Conservation (phyloP, 2,329 filamentous ascomycete species). For the Fusarium subtropicale region DNA sequence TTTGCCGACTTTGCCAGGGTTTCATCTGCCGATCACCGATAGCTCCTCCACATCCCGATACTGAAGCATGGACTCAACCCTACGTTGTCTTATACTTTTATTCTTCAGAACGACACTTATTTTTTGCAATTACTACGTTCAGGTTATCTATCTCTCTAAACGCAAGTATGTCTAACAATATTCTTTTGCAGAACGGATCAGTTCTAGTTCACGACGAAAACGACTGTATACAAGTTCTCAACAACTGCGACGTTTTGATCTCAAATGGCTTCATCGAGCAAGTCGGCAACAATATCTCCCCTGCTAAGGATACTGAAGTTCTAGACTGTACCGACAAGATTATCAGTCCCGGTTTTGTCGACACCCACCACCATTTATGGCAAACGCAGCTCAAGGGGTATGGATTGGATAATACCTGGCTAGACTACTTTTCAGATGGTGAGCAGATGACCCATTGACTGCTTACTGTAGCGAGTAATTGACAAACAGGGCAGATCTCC, state of each 20-base stretch:
- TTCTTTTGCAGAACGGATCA: neutral
- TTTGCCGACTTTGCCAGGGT: neutral
- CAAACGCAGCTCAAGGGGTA: constrained; percentile 18
- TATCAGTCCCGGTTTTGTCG: constrained; percentile 27
- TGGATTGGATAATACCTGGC: neutral
- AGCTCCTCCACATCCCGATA: neutral
- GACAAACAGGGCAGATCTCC: neutral
- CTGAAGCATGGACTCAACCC: neutral
- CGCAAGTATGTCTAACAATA: neutral
- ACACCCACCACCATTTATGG: constrained; percentile 36
- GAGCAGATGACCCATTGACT: accelerated
- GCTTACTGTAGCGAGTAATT: accelerated
- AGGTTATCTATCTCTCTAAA: neutral
- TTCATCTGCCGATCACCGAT: neutral
- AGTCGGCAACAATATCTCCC: neutral
- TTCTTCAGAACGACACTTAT: neutral
- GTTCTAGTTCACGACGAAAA: neutral
- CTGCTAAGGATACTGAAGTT: neutral
- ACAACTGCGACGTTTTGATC: neutral
- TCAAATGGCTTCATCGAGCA: neutral
- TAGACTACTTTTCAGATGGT: constrained; percentile 6
- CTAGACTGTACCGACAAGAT: constrained; percentile 28
- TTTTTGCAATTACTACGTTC: neutral
- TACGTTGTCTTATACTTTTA: neutral
- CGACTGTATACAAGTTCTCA: neutral